Percentiles rank a stretch among this genome's conserved stretches.
Conservation (phyloP, 2,329 filamentous ascomycete species). For the Gaeumannomyces tritici region DNA sequence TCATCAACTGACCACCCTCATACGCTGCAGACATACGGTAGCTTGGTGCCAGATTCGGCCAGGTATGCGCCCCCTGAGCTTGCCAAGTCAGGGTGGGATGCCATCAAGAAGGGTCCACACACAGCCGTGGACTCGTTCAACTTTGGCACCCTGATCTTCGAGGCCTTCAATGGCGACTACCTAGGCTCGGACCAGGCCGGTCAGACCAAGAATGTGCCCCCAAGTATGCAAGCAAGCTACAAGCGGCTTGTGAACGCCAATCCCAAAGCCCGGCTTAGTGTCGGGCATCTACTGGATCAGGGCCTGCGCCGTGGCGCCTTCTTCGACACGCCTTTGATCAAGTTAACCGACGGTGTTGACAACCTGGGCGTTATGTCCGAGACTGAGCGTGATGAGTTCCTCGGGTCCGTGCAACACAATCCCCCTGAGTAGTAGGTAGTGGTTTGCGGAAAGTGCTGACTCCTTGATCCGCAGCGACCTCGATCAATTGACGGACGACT, state of each 20-base stretch:
- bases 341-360: slow-evolving; percentile 85
- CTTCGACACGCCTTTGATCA: slow-evolving; percentile 88
- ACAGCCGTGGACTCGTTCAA: slow-evolving; percentile 81
- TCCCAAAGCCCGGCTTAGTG: slow-evolving; percentile 77
- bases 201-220: slow-evolving; percentile 77
- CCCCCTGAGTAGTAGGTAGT: neutral
- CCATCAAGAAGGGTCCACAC: slow-evolving; percentile 72
- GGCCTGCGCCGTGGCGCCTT: slow-evolving; percentile 75
- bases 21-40: slow-evolving; percentile 62
- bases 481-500: slow-evolving; percentile 81
- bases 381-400: slow-evolving; percentile 72
- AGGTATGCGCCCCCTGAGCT: slow-evolving; percentile 85
- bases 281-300: slow-evolving; percentile 82
- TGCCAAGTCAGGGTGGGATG: slow-evolving; percentile 80
- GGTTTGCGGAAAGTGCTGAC: neutral
- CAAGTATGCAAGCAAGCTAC: slow-evolving; percentile 83
- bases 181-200: slow-evolving; percentile 67
- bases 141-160: slow-evolving; percentile 74
- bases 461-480: slow-evolving; percentile 47
- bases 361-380: slow-evolving; percentile 83
- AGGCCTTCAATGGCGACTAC: slow-evolving; percentile 86
- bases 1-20: neutral
- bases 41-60: slow-evolving; percentile 73
- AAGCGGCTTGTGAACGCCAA: slow-evolving; percentile 82
- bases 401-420: slow-evolving; percentile 40